Base-by-base conservation (phyloP, 1,284 basidiomycete genomes). In the Trichosporon sp. region DNA sequence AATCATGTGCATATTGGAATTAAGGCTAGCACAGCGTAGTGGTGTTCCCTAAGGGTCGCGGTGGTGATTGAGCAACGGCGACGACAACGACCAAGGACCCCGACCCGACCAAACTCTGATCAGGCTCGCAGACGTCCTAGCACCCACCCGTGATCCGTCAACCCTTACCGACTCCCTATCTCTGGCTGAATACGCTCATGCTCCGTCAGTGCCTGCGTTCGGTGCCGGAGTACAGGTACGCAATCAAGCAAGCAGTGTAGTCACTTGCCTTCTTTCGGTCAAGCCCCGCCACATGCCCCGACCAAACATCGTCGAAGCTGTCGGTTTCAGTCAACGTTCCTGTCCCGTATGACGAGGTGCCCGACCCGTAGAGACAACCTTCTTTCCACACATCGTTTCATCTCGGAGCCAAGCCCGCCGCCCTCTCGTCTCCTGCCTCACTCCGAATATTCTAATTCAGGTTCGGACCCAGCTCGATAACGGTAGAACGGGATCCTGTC, bases 1-100 rank as follows among this genome's bases (percentile, higher is more conserved):
- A 32, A 60, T 31, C 29, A 21, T 60, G 56, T 60, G 56, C 29
- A 60, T 32, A 60, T 60, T 32, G 56, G 56, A 31, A 60, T 60
- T 60, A 60, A 60, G 56, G 56, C 56, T 60, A 60, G 56, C 56
- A 60, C 27, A n/a, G 15, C 27, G 56, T n/a, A 60, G 56, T 60
- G 53, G 53, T 31, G 29, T n/a, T 31, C 18, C 56, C 47, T 51
- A 29, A 60, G 31, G 56, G 29, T 60, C 18, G 29, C 31, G 29
- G 15, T 32, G 31, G 56, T 60, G 56, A 60, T n/a, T 32, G 29
- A 32, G 56, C 56, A 31, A 31, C 27, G 2, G 56, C 56, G 15
- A n/a, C 27, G 15, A 32, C 29, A 23, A 32, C 56, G 18, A 21
- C 56, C 18, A 6, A 12, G 56, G 18, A 60, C 56, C 29, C 15